Percentiles rank a stretch among this genome's conserved stretches.
These are phyloP conservation scores for Friedmanniomyces simplex DNA, from an alignment of 495 filamentous ascomycete species.

Conservation along the genomic window DNA sequence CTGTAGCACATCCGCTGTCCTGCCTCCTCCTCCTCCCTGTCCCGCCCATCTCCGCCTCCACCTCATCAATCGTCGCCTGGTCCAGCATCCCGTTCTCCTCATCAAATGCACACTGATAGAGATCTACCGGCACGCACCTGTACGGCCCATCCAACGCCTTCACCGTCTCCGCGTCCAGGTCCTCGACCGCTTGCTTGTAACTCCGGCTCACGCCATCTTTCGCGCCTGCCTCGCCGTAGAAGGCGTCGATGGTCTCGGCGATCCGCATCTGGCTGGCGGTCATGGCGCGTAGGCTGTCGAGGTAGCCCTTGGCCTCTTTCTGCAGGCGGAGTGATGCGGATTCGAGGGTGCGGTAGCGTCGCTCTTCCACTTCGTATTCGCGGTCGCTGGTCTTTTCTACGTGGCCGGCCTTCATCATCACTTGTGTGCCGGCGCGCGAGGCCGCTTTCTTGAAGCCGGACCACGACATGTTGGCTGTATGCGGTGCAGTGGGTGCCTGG, in stretches of 20 bases:
- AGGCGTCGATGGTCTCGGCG: conserved; percentile 97
- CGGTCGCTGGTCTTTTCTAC: conserved; percentile 97
- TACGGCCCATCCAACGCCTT: conserved; percentile 98
- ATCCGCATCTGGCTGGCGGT: conserved; percentile 99
- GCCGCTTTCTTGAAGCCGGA: conserved; percentile 53
- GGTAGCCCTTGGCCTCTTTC: conserved; percentile 94
- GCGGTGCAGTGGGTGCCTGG: neutral
- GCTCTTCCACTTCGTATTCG: conserved; percentile 96
- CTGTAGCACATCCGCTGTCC: neutral
- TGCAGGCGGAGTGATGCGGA: conserved; percentile 81
- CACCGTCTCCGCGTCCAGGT: conserved; percentile 94
- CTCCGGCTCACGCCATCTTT: conserved; percentile 87
- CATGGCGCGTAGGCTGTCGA: conserved; percentile 95
- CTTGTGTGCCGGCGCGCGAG: conserved; percentile 96
- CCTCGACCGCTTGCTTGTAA: conserved; percentile 97
- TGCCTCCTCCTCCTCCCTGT: neutral
- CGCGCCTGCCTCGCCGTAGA: conserved; percentile 93
- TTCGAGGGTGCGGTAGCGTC: conserved; percentile 96
- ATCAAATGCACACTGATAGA: neutral
- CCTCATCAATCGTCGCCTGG: neutral
- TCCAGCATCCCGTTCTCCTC: neutral
- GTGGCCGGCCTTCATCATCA: conserved; percentile 99
- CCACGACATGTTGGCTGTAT: conserved; percentile 49
- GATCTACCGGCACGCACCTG: conserved; percentile 40
- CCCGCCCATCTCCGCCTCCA: conserved; percentile 12